phyloP scores from a whole-genome alignment of 305 asterid genomes.

The Caryopteris hybrid region DNA sequence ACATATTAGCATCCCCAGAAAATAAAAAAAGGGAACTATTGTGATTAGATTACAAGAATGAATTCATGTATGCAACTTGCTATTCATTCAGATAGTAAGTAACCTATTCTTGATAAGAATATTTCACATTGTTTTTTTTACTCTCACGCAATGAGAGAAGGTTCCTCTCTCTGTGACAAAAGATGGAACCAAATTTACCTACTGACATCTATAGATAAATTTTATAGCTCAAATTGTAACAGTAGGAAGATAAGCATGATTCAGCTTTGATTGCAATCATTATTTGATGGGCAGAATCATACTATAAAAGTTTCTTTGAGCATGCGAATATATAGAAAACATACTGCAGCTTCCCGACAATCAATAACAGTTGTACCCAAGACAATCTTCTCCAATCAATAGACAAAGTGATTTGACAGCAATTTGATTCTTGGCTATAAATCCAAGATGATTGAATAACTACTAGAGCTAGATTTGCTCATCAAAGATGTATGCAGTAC shows the following conservation, averaged over 20 bases:
- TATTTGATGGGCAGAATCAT: too few species aligned
- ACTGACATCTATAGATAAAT: not conserved
- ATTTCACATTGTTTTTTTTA: not conserved
- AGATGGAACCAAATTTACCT: not conserved
- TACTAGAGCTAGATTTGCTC: not conserved
- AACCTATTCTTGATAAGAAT: not conserved
- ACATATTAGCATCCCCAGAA: constrained; percentile 10
- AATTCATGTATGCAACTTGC: not conserved
- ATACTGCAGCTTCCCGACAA: not conserved
- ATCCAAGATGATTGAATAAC: not conserved
- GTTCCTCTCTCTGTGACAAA: not conserved
- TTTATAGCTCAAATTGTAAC: not conserved
- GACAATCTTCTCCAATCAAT: not conserved
- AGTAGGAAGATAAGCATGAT: too few species aligned
- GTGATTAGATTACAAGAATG: not conserved
- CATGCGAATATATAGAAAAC: not conserved
- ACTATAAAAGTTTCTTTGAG: not conserved
- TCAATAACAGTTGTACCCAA: not conserved
- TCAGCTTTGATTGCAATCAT: too few species aligned
- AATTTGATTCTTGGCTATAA: not conserved
- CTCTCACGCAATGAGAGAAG: not conserved
- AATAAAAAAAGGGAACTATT: not conserved
- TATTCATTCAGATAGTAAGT: not conserved
- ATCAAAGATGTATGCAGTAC: not conserved
- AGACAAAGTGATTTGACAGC: not conserved